Percentiles rank a stretch among this genome's conserved stretches.
phyloP scores from a whole-genome alignment of 768 basidiomycete species.

The Calocera cornea region DNA sequence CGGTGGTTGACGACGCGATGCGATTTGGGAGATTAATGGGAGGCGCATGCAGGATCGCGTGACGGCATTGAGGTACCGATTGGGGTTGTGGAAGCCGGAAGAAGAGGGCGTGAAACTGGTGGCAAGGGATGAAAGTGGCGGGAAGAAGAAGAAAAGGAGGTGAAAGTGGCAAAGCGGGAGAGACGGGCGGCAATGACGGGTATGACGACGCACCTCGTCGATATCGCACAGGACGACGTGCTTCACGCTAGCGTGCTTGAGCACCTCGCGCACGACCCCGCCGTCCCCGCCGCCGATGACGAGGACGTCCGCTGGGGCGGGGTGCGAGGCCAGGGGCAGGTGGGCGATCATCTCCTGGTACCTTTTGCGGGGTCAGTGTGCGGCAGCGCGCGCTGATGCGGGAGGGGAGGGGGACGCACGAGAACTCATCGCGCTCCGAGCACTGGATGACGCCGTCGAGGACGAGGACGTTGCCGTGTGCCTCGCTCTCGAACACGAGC shows the following conservation, averaged over 20 bases:
- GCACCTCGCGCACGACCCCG: conserved; percentile 90
- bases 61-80: too few relatives aligned
- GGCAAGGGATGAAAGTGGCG: not conserved
- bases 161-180: not conserved
- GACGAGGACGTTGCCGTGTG: conserved; percentile 92
- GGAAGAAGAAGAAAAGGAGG: not conserved
- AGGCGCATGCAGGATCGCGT: too few relatives aligned
- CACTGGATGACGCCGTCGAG: conserved; percentile 93
- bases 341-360: conserved; percentile 99
- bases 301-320: conserved; percentile 87
- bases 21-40: too few relatives aligned
- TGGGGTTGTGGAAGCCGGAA: too few relatives aligned
- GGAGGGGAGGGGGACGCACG: conserved; percentile 40
- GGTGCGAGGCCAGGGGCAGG: conserved; percentile 89
- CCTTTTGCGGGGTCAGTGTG: conserved; percentile 28
- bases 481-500: conserved; percentile 90
- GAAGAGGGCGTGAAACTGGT: not conserved
- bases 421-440: conserved; percentile 97
- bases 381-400: conserved; percentile 4
- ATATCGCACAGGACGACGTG: conserved; percentile 94
- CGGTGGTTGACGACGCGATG: too few relatives aligned
- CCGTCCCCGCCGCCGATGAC: conserved; percentile 98
- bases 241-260: conserved; percentile 85
- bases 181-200: not conserved
- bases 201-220: conserved; percentile 75